phyloP scores from a whole-genome alignment of 805 yeast genomes.

The Priceomyces haplophilus region DNA sequence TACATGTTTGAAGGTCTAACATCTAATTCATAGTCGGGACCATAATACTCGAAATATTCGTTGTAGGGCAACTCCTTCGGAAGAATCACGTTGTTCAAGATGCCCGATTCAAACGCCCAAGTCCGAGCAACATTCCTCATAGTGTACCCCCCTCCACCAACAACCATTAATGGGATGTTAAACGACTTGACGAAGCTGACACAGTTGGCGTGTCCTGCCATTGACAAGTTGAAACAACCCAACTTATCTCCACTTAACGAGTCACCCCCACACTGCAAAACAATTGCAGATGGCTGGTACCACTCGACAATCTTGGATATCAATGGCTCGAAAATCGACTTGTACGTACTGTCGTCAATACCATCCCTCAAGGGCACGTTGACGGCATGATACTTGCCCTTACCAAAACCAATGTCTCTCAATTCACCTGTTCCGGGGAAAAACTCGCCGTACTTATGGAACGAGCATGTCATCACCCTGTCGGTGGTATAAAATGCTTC shows the following conservation, averaged over 20 bases:
- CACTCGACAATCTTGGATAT: constrained; percentile 72
- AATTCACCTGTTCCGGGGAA: constrained; percentile 97
- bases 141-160: constrained; percentile 99
- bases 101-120: constrained; percentile 92
- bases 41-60: constrained; percentile 95
- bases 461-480: constrained; percentile 93
- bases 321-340: constrained; percentile 85
- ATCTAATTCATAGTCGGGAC: constrained; percentile 93
- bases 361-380: constrained; percentile 96
- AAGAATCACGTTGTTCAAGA: constrained; percentile 74
- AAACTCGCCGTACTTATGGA: constrained; percentile 94
- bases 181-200: constrained; percentile 82
- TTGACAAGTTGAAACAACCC: constrained; percentile 92
- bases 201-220: constrained; percentile 95
- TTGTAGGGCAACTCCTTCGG: constrained; percentile 85
- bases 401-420: constrained; percentile 86
- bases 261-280: constrained; percentile 98
- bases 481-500: constrained; percentile 96
- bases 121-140: constrained; percentile 94
- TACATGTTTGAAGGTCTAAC: constrained; percentile 96
- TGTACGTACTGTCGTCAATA: constrained; percentile 85
- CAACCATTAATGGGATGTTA: constrained; percentile 84
- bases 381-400: constrained; percentile 83
- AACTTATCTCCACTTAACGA: constrained; percentile 92
- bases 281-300: constrained; percentile 95